Base-by-base conservation (phyloP, 176 grass and related monocot species). In the Hsuehochloa calcarea region DNA sequence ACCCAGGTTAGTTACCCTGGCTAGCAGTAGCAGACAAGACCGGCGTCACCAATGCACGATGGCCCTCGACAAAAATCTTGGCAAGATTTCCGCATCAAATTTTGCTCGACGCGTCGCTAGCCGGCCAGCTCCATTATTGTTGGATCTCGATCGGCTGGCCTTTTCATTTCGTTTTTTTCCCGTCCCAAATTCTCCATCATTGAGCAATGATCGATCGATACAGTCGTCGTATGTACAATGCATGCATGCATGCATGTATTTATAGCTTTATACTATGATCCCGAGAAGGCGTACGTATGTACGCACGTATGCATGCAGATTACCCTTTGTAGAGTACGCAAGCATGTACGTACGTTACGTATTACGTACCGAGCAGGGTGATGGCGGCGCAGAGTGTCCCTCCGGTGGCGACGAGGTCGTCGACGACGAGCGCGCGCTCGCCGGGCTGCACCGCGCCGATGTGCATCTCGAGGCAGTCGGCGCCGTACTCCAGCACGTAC, bases 381-480 rank as follows among this genome's bases (percentile, higher is more conserved):
- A 92, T 92, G 84, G 91, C 87, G 63, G 91, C 91, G 70, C 91
- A 87, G 10, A 92, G 87, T 7, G 91, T 92, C 62, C 91, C 91
- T 8, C 91, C 91, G 1, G 91, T 92, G 27, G 91, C 91, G 35
- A 92, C 80, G 82, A 92, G 80, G 80, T 92, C 91, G 55, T 92
- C 91, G 23, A 92, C 87, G 51, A 92, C 87, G 52, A 92, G 52
- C 45, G 91, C 87, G 1, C 70, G 87, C 29, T 92, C 91, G 9
- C 91, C 87, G 8, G 87, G 34, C 63, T 89, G 74, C 1, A 90
- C 87, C 7, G 87, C 91, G 17, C 70, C 91, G 19, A 92, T 64
- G 79, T 92, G 91, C 91, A 92, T 90, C 67, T 92, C 52, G 69
- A 92, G 84, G 75, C 91, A 92, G 61, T 92, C 91, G 5, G 87